Evolutionary conservation across 805 yeast species (phyloP).

Genomic region (Sugiyamaella marilandica): DNA sequence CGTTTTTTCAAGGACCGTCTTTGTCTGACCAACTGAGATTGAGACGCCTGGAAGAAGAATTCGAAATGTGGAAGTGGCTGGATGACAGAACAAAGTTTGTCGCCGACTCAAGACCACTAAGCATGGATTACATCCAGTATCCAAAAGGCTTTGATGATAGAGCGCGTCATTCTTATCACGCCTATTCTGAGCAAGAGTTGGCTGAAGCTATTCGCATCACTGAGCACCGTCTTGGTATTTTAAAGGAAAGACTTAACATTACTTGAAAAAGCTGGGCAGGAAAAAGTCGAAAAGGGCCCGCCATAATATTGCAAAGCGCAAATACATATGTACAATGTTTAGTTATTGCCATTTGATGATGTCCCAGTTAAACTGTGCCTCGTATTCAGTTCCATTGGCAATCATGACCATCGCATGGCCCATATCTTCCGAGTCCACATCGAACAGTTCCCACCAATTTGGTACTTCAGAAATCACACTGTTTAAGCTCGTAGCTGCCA

Average conservation of each 20-base stretch:
- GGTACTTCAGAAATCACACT: conserved; percentile 8
- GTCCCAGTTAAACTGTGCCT: not conserved
- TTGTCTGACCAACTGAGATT: conserved; percentile 20
- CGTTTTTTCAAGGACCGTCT: conserved; percentile 17
- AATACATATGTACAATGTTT: not conserved
- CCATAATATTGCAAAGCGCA: no score
- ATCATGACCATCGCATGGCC: conserved; percentile 10
- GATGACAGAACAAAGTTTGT: conserved; percentile 33
- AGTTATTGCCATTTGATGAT: not conserved
- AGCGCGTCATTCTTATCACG: conserved; percentile 4
- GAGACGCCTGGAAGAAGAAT: conserved; percentile 46
- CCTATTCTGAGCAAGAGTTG: conserved; percentile 40
- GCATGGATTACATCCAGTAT: not conserved
- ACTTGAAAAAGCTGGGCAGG: not conserved
- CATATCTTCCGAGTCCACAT: conserved; percentile 16
- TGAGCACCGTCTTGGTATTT: conserved; percentile 38
- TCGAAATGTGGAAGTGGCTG: conserved; percentile 71
- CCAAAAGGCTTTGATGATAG: not conserved
- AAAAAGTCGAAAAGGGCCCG: no score
- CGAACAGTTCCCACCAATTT: conserved; percentile 20
- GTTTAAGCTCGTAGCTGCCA: conserved; percentile 10
- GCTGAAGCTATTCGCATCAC: conserved; percentile 44
- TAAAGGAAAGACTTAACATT: conserved; percentile 24
- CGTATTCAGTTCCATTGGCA: conserved; percentile 5
- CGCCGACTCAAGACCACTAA: not conserved